Base-by-base conservation (phyloP, 495 filamentous ascomycete species). In the Astrothelium subdiscretum region DNA sequence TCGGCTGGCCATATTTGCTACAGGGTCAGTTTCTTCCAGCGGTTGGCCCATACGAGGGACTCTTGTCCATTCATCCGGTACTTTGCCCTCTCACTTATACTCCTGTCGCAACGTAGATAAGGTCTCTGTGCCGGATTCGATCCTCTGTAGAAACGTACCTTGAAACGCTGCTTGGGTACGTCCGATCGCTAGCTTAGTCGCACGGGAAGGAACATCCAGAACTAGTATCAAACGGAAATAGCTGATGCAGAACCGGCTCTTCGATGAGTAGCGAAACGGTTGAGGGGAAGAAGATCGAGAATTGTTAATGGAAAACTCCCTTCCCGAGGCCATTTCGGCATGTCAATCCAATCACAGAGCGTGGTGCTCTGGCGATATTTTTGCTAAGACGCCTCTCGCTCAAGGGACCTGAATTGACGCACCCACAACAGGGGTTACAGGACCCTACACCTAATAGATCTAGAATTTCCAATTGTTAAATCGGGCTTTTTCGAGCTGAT, bases 1-100 rank as follows among this genome's bases (percentile, higher is more conserved):
- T 60, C 58, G 58, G 42, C 32, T 31, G 58, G 58, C 29, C 58
- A 60, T 60, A 2, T 11, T 38, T 38, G 35, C 35, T 38, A 38
- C 8, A 6, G 35, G 15, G 15, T 38, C 35, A 38, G 8, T 6
- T 38, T 38, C 35, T 8, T 38, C 35, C 35, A 38, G 35, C 35
- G 15, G 35, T 38, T 15, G 35, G 35, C 8, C 15, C 15, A 38
- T 6, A 38, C n/a, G n/a, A 48, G 18, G 20, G 42, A 48, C 42
- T 11, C 8, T 20, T 3, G 6, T 20, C 48, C 20, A 29, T 29
- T 5, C n/a, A 26, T 15, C 8, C 15, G 29, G 48, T 11, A 12
- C 12, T 2, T 29, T 24, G 24, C 20, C 20, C 11, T 29, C 6
- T 5, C 48, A 54, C 48, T 54, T 54, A 54, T 54, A 54, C 24